These are phyloP conservation scores for Microstegium vimineum DNA, from an alignment of 176 grass and related monocot species.

Conservation along the genomic window DNA sequence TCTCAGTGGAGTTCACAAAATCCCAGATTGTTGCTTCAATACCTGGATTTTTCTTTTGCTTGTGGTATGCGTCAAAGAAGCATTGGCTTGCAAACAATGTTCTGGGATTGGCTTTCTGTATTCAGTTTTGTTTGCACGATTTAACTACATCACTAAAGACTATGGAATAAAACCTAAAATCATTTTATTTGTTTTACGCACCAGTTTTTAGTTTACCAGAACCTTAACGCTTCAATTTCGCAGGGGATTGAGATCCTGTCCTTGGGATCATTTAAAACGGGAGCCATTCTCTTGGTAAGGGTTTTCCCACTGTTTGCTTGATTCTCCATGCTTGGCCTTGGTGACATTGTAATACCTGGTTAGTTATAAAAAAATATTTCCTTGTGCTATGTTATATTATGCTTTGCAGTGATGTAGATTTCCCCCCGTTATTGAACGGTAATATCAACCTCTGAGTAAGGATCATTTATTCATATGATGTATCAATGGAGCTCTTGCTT, in stretches of 20 bases:
- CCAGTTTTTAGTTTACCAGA: neutral
- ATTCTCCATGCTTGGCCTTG: conserved; percentile 57
- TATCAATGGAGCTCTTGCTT: neutral
- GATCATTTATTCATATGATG: too few relatives aligned
- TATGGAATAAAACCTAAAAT: neutral
- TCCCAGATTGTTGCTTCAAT: conserved; percentile 84
- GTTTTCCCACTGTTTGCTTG: neutral
- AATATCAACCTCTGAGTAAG: neutral
- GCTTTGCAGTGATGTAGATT: neutral
- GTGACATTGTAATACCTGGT: conserved; percentile 97
- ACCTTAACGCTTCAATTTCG: conserved; percentile 1
- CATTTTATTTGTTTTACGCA: neutral
- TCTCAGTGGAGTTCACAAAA: conserved; percentile 93
- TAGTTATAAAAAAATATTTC: neutral
- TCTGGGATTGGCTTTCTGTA: conserved; percentile 85
- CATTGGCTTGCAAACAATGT: conserved; percentile 98
- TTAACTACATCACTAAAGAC: neutral
- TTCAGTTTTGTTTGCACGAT: conserved; percentile 60
- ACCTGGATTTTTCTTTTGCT: conserved; percentile 83
- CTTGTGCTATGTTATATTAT: neutral
- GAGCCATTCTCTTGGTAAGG: conserved; percentile 93
- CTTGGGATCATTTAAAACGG: conserved; percentile 94
- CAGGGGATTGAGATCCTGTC: conserved; percentile 98
- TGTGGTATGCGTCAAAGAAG: conserved; percentile 85
- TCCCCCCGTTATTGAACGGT: neutral